Percentiles rank a stretch among this genome's conserved stretches.
phyloP scores from a whole-genome alignment of 768 basidiomycete species.

The Lentinula aciculospora region DNA sequence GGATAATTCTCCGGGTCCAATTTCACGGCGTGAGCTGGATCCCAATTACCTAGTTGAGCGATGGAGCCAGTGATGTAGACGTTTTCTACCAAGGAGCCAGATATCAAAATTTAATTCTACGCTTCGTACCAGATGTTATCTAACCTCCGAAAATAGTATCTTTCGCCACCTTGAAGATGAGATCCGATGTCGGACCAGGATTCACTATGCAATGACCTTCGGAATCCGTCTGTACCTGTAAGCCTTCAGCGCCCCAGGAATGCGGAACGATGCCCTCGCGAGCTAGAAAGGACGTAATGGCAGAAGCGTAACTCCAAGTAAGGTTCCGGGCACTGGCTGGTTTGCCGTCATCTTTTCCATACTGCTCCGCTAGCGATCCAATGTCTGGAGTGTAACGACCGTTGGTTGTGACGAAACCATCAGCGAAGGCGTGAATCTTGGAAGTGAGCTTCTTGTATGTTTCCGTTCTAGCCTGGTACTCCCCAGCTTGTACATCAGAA shows the following conservation, averaged over 20 bases:
- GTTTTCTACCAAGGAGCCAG: constrained; percentile 30
- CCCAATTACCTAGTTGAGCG: constrained; percentile 39
- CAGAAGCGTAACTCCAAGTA: constrained; percentile 75
- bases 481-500: constrained; percentile 43
- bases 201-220: constrained; percentile 7
- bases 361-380: constrained; percentile 66
- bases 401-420: constrained; percentile 55
- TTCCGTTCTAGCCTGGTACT: constrained; percentile 40
- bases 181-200: constrained; percentile 42
- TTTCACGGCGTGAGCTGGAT: constrained; percentile 33
- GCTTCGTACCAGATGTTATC: constrained; percentile 13
- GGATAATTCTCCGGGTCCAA: constrained; percentile 44
- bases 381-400: constrained; percentile 57
- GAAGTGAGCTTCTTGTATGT: constrained; percentile 44
- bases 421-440: constrained; percentile 51
- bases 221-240: constrained; percentile 25
- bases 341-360: constrained; percentile 38
- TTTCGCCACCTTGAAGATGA: constrained; percentile 51
- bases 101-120: neutral
- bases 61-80: constrained; percentile 46
- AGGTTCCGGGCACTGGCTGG: constrained; percentile 60
- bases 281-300: constrained; percentile 56
- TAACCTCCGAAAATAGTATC: constrained; percentile 50
- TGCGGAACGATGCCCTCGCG: constrained; percentile 39
- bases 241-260: constrained; percentile 63